Evolutionary conservation across 345 rosid genomes (phyloP), one percentile per base, ranked within the genome.

Genomic region (Eucalyptus sp.): DNA sequence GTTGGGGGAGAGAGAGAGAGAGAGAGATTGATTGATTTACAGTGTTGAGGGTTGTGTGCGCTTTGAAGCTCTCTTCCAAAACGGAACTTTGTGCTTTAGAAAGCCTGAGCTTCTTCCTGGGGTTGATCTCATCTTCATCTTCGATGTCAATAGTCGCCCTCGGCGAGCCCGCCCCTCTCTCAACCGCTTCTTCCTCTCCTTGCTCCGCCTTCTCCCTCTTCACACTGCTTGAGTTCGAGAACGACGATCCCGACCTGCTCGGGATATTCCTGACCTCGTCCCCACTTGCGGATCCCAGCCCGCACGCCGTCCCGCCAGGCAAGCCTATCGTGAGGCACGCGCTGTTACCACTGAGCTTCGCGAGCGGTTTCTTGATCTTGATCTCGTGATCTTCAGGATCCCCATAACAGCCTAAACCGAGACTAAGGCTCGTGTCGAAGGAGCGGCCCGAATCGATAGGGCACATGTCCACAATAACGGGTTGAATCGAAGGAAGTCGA

Each of bases 61-160:
- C 31, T 37, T 41, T 85, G 88, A 90, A 90, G 86, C 56, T 84
- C 85, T 54, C 86, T 33, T 90, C 91, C 62, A 90, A 52, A 49
- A 88, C 4, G 25, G 79, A 85, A 86, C 85, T 66, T 68, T 90
- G 89, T 56, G 86, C 86, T 48, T 66, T 90, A 29, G 91, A 88
- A 60, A 90, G 87, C 84, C 89, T 90, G 18, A 88, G 89, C 62
- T 90, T 90, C 86, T 90, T 90, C 91, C 88, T 88, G 10, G 89
- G 89, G 54, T 88, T 68, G 58, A 51, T 27, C 54, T 86, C 79
- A 16, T 87, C 89, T 49, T 90, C 89, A n/a, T 84, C 88, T n/a
- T 89, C 90, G 7, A 86, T 87, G 4, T 88, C 66, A 22, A 20
- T 43, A 41, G 68, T 56, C 87, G 25, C 68, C 60, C 43, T 48